Percentiles rank a stretch among this genome's conserved stretches.
Conservation (phyloP, 345 rosid species). For the Carallia brachiata region DNA sequence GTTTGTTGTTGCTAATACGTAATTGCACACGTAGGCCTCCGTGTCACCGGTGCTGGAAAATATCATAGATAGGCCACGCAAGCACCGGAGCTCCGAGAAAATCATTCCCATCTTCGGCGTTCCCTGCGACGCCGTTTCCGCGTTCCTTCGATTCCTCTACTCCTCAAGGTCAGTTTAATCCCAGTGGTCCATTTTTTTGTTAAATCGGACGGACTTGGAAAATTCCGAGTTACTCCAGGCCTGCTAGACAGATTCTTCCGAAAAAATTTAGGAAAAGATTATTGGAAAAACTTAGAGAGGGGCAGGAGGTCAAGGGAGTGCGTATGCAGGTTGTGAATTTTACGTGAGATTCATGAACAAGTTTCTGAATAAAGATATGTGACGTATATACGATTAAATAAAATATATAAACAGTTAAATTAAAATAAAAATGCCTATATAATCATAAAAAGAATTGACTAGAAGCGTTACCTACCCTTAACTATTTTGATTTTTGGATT, state of each 20-base stretch:
- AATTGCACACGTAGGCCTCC: constrained; percentile 42
- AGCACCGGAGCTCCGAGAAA: constrained; percentile 49
- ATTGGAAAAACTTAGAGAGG: too few relatives aligned
- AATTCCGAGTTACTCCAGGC: not conserved
- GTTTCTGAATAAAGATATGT: too few relatives aligned
- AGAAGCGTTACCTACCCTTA: too few relatives aligned
- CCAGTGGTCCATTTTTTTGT: constrained; percentile 10
- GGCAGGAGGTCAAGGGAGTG: too few relatives aligned
- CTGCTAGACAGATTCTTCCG: not conserved
- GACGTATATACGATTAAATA: too few relatives aligned
- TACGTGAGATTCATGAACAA: too few relatives aligned
- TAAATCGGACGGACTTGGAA: constrained; percentile 22
- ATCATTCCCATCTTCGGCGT: constrained; percentile 75
- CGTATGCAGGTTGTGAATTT: too few relatives aligned
- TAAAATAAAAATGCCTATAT: too few relatives aligned
- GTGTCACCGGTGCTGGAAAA: constrained; percentile 67
- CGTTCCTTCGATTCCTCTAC: constrained; percentile 63
- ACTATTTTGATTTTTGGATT: not conserved
- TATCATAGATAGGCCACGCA: constrained; percentile 48
- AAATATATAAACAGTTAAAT: too few relatives aligned
- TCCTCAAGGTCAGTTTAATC: constrained; percentile 51
- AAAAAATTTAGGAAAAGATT: not conserved
- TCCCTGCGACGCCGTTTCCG: constrained; percentile 71
- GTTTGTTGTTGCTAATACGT: not conserved
- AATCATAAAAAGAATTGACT: too few relatives aligned